Conservation (phyloP, 495 filamentous ascomycete genomes). For the Penicillium taxi region DNA sequence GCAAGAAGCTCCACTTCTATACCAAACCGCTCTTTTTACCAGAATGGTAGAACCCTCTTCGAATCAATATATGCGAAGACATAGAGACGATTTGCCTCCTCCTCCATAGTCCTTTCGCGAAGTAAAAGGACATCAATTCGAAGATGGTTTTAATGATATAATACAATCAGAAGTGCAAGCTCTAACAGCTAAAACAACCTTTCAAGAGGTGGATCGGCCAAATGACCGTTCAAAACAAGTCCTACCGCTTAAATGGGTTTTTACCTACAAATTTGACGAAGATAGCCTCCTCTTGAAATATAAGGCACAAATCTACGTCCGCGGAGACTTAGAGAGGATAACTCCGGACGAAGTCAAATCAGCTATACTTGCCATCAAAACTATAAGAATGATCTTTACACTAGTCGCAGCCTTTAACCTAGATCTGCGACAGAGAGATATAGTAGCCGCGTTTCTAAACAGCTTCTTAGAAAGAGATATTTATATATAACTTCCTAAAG, state of each 20-base stretch:
- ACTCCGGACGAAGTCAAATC: constrained; percentile 4
- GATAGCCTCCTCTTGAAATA: constrained; percentile 7
- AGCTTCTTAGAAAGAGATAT: constrained; percentile 1
- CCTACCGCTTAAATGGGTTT: constrained; percentile 11
- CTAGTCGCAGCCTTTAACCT: constrained; percentile 6
- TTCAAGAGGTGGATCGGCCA: neutral
- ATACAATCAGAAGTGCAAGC: neutral
- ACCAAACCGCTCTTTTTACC: too few species aligned
- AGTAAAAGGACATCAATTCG: neutral
- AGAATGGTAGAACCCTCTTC: too few species aligned
- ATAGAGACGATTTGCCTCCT: constrained; percentile 1
- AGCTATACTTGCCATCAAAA: constrained; percentile 5
- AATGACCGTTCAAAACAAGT: constrained; percentile 3
- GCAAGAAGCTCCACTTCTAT: too few species aligned
- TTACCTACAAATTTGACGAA: constrained; percentile 11
- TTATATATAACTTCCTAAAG: constrained; percentile 3
- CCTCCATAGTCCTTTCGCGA: constrained; percentile 1
- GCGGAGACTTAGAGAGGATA: constrained; percentile 9
- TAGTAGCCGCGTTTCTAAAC: constrained; percentile 9
- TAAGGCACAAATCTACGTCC: constrained; percentile 12
- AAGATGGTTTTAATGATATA: neutral
- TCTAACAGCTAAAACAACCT: neutral
- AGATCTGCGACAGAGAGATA: constrained; percentile 2
- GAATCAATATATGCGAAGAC: too few species aligned
- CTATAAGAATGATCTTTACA: constrained; percentile 3